A percentile compares a stretch with the other conserved stretches of the same genome.
Evolutionary conservation across 306 rosid genomes (phyloP).

Genomic region (Castanea mollissima): DNA sequence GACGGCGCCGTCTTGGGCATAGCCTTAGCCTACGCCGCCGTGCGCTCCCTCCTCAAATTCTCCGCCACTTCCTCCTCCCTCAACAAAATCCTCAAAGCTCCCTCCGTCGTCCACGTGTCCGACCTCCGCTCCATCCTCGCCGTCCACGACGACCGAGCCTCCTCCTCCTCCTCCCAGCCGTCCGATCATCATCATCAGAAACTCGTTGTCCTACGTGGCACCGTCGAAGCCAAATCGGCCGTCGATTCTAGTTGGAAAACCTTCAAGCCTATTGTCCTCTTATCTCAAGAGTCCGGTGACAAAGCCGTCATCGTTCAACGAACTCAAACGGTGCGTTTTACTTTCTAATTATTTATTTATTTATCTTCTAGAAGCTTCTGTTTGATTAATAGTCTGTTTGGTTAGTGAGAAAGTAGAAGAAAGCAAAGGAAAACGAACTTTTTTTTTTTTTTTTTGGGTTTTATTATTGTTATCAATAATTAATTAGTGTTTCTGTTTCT

Average conservation of each 20-base stretch:
- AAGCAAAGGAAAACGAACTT: no score
- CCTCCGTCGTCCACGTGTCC: conserved; percentile 69
- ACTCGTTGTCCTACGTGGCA: conserved; percentile 69
- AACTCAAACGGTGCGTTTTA: conserved; percentile 59
- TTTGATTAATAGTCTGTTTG: not conserved
- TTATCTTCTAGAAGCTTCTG: not conserved
- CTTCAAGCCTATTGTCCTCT: conserved; percentile 40
- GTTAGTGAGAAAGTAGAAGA: not conserved
- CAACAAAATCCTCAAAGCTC: conserved; percentile 54
- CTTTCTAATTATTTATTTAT: no score
- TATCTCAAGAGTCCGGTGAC: conserved; percentile 66
- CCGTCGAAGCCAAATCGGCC: conserved; percentile 64
- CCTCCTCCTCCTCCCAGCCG: conserved; percentile 2
- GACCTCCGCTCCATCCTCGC: conserved; percentile 73
- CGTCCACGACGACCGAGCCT: conserved; percentile 21
- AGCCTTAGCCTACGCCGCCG: conserved; percentile 64
- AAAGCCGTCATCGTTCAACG: conserved; percentile 67
- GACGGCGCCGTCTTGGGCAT: conserved; percentile 88
- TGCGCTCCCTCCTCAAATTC: conserved; percentile 52
- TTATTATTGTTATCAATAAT: not conserved
- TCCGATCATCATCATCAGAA: conserved; percentile 15
- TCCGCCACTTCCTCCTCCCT: conserved; percentile 53
- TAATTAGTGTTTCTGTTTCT: not conserved
- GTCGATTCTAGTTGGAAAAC: conserved; percentile 55
- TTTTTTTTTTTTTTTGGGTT: not conserved